Percentiles rank a stretch among this genome's conserved stretches.
Evolutionary conservation across 257 asterid species (phyloP).

Genomic region (Nicotiana tabacum): DNA sequence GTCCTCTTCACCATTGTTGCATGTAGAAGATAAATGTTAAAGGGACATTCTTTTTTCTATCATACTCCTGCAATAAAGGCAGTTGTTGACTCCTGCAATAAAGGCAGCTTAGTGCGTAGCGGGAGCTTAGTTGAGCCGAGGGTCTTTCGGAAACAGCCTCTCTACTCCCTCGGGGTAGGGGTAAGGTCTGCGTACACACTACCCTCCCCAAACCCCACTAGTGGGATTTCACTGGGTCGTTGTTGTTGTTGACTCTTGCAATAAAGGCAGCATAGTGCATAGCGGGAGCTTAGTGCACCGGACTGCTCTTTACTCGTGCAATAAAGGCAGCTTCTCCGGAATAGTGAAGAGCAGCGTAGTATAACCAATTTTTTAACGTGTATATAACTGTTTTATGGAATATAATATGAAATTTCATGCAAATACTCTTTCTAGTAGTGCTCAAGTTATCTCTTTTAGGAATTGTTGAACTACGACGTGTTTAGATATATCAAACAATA

Average conservation of each 20-base stretch:
- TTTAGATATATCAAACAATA: not conserved
- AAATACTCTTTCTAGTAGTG: not conserved
- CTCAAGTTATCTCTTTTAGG: not conserved
- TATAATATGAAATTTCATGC: not conserved
- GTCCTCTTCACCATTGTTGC: not conserved
- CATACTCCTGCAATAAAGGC: not conserved
- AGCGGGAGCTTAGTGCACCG: too few species aligned
- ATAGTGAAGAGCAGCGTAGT: not conserved
- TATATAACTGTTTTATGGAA: not conserved
- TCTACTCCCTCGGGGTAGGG: too few species aligned
- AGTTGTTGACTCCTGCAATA: not conserved
- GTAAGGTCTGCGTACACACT: too few species aligned
- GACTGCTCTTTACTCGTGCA: not conserved
- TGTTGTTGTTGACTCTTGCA: not conserved
- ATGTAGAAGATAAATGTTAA: slow-evolving; percentile 7
- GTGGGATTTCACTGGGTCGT: too few species aligned
- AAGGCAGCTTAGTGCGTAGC: not conserved
- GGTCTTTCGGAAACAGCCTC: too few species aligned
- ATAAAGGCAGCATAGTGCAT: not conserved
- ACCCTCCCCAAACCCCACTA: too few species aligned
- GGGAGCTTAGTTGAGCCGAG: too few species aligned
- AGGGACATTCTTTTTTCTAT: not conserved
- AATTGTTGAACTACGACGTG: not conserved
- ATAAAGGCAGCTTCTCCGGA: not conserved
- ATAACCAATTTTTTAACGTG: not conserved